Conservation (phyloP, 257 asterid genomes). For the Catharanthus roseus region DNA sequence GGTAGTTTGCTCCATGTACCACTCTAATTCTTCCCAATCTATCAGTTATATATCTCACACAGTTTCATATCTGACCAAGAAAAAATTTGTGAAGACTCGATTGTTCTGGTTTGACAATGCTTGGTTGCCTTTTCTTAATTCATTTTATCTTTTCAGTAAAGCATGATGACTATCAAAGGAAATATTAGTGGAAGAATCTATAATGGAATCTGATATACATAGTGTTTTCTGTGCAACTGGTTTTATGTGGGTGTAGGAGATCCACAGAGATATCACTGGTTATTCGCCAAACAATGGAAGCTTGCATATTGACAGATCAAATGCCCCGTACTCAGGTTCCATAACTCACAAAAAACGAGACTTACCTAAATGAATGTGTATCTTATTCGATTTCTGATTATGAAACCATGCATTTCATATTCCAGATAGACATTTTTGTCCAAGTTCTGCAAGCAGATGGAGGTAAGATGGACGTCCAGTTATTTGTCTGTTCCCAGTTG, state of each 20-base stretch:
- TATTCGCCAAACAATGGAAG: constrained; percentile 98
- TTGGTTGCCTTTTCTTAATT: neutral
- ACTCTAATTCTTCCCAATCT: neutral
- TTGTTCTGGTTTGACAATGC: neutral
- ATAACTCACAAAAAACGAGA: constrained; percentile 15
- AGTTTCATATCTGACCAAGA: neutral
- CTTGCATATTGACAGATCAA: constrained; percentile 75
- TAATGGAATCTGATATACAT: too few species aligned
- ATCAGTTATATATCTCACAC: neutral
- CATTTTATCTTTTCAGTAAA: neutral
- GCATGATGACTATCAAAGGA: neutral
- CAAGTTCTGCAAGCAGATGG: constrained; percentile 99
- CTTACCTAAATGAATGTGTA: constrained; percentile 1
- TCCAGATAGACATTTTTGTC: constrained; percentile 91
- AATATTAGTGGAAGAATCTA: neutral
- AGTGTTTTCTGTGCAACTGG: constrained; percentile 7
- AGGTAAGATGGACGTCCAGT: constrained; percentile 39
- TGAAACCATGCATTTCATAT: constrained; percentile 12
- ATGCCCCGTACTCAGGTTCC: constrained; percentile 95
- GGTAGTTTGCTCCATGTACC: constrained; percentile 33
- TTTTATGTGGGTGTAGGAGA: constrained; percentile 51
- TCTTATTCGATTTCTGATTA: neutral
- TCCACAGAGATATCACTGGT: constrained; percentile 94
- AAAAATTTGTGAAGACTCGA: neutral
- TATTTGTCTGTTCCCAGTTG: neutral